A percentile compares a stretch with the other conserved stretches of the same genome.
phyloP scores from a whole-genome alignment of 1,139 yeast genomes.

The Sugiyamaella xylanicola region DNA sequence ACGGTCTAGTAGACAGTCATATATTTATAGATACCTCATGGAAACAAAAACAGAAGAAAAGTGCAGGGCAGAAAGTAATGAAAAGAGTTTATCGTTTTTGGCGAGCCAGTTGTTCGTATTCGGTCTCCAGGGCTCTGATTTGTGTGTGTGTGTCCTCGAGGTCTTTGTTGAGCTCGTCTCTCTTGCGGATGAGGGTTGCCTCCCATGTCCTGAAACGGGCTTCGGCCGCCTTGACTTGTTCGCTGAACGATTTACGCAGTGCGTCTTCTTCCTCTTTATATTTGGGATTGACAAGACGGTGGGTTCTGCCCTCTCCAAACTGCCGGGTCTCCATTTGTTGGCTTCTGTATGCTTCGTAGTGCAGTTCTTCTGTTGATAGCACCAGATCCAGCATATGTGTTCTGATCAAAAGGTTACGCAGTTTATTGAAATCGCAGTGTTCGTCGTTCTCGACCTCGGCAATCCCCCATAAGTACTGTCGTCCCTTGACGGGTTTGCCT shows the following conservation, averaged over 20 bases:
- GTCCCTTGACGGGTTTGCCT: constrained; percentile 79
- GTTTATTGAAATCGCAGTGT: constrained; percentile 93
- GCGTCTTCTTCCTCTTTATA: constrained; percentile 96
- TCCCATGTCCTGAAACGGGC: constrained; percentile 99
- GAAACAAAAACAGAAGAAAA: neutral
- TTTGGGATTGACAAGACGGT: constrained; percentile 72
- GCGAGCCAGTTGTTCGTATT: constrained; percentile 36
- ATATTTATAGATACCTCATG: constrained; percentile 8
- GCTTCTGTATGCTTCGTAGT: constrained; percentile 86
- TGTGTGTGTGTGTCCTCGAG: constrained; percentile 77
- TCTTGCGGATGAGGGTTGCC: constrained; percentile 89
- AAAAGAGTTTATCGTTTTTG: constrained; percentile 26
- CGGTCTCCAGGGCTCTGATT: constrained; percentile 42
- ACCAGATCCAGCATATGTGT: constrained; percentile 92
- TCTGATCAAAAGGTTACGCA: constrained; percentile 84
- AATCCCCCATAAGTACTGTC: constrained; percentile 97
- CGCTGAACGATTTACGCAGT: constrained; percentile 93
- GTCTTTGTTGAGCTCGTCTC: constrained; percentile 91
- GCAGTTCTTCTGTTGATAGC: constrained; percentile 85
- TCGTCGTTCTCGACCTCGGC: constrained; percentile 96
- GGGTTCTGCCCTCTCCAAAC: constrained; percentile 49
- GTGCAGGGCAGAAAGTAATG: neutral
- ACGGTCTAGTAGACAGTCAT: neutral
- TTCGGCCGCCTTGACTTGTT: constrained; percentile 96
- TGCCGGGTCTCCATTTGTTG: constrained; percentile 71